Evolutionary conservation across 208 protist species (phyloP).

Genomic region (Vickermania ingenoplastis): DNA sequence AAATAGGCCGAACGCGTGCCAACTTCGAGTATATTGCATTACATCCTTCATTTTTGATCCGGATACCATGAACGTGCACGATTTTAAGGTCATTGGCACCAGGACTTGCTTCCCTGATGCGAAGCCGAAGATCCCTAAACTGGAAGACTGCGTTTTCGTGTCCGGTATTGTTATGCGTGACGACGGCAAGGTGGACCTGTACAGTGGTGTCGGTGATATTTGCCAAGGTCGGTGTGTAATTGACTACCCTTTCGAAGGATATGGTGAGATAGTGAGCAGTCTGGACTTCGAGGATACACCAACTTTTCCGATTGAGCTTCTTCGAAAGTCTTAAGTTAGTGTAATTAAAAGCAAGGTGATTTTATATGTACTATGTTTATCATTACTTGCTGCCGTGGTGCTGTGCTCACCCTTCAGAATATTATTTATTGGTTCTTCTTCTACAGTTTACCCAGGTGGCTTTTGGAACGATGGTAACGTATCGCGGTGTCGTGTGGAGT

Average conservation of each 20-base stretch:
- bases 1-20: constrained; percentile 9
- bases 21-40: constrained; percentile 49
- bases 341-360: too few species aligned
- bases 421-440: too few species aligned
- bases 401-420: too few species aligned
- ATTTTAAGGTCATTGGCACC: constrained; percentile 21
- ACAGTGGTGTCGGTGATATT: constrained; percentile 12
- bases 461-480: too few species aligned
- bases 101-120: constrained; percentile 4
- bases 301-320: not conserved
- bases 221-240: constrained; percentile 6
- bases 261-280: constrained; percentile 8
- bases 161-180: constrained; percentile 8
- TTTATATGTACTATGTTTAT: too few species aligned
- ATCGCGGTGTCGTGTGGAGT: too few species aligned
- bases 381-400: too few species aligned
- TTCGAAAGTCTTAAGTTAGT: not conserved
- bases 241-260: constrained; percentile 12
- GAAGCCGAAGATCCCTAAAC: constrained; percentile 3
- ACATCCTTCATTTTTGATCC: constrained; percentile 53
- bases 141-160: constrained; percentile 12
- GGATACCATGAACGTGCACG: constrained; percentile 32
- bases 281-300: constrained; percentile 6
- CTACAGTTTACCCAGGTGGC: too few species aligned
- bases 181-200: constrained; percentile 12